Base-by-base conservation (phyloP, 108 stramenopile species). In the Ochromonas danica region DNA sequence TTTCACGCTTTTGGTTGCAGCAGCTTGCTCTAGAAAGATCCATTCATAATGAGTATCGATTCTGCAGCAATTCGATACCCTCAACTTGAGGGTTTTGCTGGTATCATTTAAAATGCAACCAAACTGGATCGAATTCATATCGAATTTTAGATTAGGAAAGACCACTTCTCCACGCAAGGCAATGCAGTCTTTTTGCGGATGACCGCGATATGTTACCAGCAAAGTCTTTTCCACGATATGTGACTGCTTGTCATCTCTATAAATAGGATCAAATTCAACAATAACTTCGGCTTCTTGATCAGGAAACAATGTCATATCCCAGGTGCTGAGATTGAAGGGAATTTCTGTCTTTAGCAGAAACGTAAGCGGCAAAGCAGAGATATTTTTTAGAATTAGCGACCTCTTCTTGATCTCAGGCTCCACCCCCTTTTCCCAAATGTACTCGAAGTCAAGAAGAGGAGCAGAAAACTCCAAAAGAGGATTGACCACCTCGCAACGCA, bases 61-160 rank as follows among this genome's bases (percentile, higher is more conserved):
- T 22, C 60, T 42, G 39, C 83, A 83, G 72, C 60, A 63, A 85
- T 90, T 90, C 31, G 87, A 84, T 38, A 89, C 79, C 39, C 72
- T 71, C 2, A 89, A 57, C 42, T 41, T 61, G 57, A 77, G 45
- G 30, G 89, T 89, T 79, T 84, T 89, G 31, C 84, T 85, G 14
- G 90, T 90, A 71, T 90, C 90, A 78, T 90, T 90, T 17, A 90
- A 83, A 28, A 90, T 82, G 62, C 87, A 88, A 28, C 90, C 90
- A 70, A 90, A 90, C 71, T 86, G 81, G 43, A 90, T 80, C 43
- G 42, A 31, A 0, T 40, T 40, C 31, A 31, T 28, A 78, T 87
- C 89, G n/a, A 90, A 85, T 28, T 83, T 83, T 0, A 90, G 70
- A 81, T 90, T 90, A 40, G 90, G 90, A 63, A 84, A 90, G 43